Base-by-base conservation (phyloP, 140 eudicot genomes). In the Erigeron philadelphicus region DNA sequence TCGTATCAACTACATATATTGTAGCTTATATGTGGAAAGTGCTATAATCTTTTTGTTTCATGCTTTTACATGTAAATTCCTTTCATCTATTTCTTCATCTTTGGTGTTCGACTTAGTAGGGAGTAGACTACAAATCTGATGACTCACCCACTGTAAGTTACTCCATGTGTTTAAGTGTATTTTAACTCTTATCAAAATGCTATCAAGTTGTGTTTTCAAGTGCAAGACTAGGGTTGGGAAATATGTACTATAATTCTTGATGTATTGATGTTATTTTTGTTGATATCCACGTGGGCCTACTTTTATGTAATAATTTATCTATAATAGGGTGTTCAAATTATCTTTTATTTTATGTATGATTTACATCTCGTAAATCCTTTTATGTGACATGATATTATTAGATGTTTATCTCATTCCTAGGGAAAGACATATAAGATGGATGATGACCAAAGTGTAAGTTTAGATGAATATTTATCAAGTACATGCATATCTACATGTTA, bases 311-410 rank as follows among this genome's bases (percentile, higher is more conserved):
- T 46, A 66, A 7, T 3, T 67, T 12, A 47, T 67, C n/a, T 9
- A 23, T 40, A 18, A 68, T 6, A 12, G 12, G 63, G 18, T 69
- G 74, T 40, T 69, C 54, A 40, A 55, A 11, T 69, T 52, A 41
- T 69, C 17, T 40, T 1, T 13, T 23, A 70, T 19, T 42, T 68
- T 10, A 44, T 68, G n/a, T n/a, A 31, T 68, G 61, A 67, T 67
- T 5, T 67, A 50, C 35, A 67, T 16, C 31, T 31, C 16, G 5
- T 49, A 45, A 50, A 67, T 19, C 15, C 60, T 66, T 9, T 31
- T 31, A 0, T 31, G 38, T 31, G 47, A 66, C 45, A 11, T 11
- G 11, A 25, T 40, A 7, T 15, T 68, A 53, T 68, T 6, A 16
- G 2, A 40, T 68, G 72, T 68, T 50, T 31, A 31, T 31, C 2